Evolutionary conservation across 768 basidiomycete genomes (phyloP), one percentile per base, ranked within the genome.

Genomic region (Mycena rosella): DNA sequence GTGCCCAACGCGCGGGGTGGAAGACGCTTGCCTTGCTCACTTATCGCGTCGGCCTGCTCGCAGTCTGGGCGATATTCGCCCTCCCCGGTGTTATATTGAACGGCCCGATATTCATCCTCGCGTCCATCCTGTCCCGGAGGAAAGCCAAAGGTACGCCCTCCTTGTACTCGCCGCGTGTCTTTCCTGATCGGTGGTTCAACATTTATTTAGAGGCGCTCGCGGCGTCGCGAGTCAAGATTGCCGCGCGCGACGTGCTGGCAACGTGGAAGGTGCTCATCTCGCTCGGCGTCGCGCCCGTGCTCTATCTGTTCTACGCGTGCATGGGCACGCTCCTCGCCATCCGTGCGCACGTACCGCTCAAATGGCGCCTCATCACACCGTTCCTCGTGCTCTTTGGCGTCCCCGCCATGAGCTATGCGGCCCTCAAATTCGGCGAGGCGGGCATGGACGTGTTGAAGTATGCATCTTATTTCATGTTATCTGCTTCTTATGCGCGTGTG

Each of bases 161-260:
- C 49, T 1, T 8, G 34, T 32, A n/a, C n/a, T n/a, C n/a, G n/a
- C n/a, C 11, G 22, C 22, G 5, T 32, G 20, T 32, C n/a, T 53
- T n/a, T 58, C 18, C 38, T 44, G 24, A 56, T 3, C 14, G 2
- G 14, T 32, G 3, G 17, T n/a, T n/a, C n/a, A n/a, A n/a, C n/a
- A n/a, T n/a, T n/a, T n/a, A n/a, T n/a, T n/a, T n/a, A 98, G 96
- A 96, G 87, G 97, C 97, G 8, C 90, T 99, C 65, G 97, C 97
- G 32, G 96, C 93, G 3, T 98, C 96, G 10, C 89, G 88, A 6
- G 97, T 99, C 77, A 99, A 99, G 81, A 89, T 99, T 56, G 94
- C 94, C 22, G 97, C 91, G n/a, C 88, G 94, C 44, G 97, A 99
- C 73, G 97, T 98, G n/a, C 83, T 99, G 20, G 96, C 95, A 0